Conservation (phyloP, 129 eudicot genomes). For the Flaveria robusta region DNA sequence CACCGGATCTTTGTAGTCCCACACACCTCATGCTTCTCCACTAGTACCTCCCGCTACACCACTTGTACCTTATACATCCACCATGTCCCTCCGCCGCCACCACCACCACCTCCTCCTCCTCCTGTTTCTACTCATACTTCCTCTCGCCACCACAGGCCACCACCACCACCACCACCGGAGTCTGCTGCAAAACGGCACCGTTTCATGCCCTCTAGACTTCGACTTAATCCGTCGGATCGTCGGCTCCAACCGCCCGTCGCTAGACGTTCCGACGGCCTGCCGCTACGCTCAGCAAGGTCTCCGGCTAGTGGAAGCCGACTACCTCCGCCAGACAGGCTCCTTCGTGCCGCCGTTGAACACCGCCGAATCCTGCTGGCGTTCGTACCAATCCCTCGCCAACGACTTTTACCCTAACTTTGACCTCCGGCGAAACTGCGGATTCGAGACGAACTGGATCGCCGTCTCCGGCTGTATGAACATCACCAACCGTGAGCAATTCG, state of each 20-base stretch:
- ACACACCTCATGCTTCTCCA: not conserved
- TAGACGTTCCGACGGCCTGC: conserved; percentile 40
- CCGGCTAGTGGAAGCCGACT: conserved; percentile 62
- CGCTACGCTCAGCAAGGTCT: conserved; percentile 66
- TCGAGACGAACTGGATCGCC: conserved; percentile 65
- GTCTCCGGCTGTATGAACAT: conserved; percentile 69
- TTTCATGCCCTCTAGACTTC: conserved; percentile 69
- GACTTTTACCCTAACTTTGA: conserved; percentile 49
- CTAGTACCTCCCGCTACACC: conserved; percentile 31
- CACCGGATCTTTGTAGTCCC: conserved; percentile 17
- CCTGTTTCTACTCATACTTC: conserved; percentile 1
- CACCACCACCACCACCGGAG: conserved; percentile 31
- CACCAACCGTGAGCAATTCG: conserved; percentile 60
- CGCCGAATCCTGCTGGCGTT: conserved; percentile 74
- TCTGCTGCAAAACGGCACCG: conserved; percentile 38
- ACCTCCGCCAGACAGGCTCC: conserved; percentile 48
- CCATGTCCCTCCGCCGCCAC: conserved; percentile 20
- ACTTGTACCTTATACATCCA: conserved; percentile 23
- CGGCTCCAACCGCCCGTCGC: conserved; percentile 38
- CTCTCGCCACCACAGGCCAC: conserved; percentile 26
- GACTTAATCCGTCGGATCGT: conserved; percentile 39
- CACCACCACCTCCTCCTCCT: conserved; percentile 24
- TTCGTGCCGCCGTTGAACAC: conserved; percentile 66
- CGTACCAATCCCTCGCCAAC: conserved; percentile 52
- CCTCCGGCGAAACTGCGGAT: conserved; percentile 63